These are phyloP conservation scores for Ascochyta pisi DNA, from an alignment of 2,329 filamentous ascomycete genomes.

Conservation along the genomic window DNA sequence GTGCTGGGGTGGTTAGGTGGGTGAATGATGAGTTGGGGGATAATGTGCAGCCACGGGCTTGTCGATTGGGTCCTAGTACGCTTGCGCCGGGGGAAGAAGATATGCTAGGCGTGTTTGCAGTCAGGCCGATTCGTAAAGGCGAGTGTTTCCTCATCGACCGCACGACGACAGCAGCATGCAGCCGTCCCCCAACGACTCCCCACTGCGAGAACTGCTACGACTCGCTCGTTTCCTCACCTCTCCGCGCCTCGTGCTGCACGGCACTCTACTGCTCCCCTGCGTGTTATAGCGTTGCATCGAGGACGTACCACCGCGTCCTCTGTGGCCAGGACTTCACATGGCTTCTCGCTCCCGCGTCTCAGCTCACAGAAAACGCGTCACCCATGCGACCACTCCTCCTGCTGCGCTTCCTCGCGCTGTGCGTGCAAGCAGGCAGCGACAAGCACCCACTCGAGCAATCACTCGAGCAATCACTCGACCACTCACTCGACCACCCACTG, in stretches of 20 bases:
- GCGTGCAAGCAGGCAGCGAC: slow-evolving; percentile 25
- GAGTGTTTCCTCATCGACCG: slow-evolving; percentile 25
- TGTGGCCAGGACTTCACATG: slow-evolving; percentile 41
- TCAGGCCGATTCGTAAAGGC: slow-evolving; percentile 10
- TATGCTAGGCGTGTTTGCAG: slow-evolving; percentile 22
- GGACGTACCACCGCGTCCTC: slow-evolving; percentile 33
- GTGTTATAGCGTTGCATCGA: slow-evolving; percentile 32
- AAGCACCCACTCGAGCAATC: not conserved
- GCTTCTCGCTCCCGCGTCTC: slow-evolving; percentile 22
- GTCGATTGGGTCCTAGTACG: slow-evolving; percentile 10
- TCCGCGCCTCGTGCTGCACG: slow-evolving; percentile 28
- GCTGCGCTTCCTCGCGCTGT: slow-evolving; percentile 36
- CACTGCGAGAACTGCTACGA: slow-evolving; percentile 33
- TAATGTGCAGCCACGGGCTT: not conserved
- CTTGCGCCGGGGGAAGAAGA: slow-evolving; percentile 2
- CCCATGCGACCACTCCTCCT: slow-evolving; percentile 37
- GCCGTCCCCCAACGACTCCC: slow-evolving; percentile 20
- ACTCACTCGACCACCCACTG: slow-evolving; percentile 31
- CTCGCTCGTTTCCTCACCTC: slow-evolving; percentile 15
- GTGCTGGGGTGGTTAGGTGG: slow-evolving; percentile 1
- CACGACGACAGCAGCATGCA: slow-evolving; percentile 22
- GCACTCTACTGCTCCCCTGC: slow-evolving; percentile 31
- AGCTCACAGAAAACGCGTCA: slow-evolving; percentile 23
- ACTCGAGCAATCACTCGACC: too few relatives aligned
- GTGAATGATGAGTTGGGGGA: slow-evolving; percentile 7